These are phyloP conservation scores for Boletellus ananiceps DNA, from an alignment of 768 basidiomycete species.

Conservation along the genomic window DNA sequence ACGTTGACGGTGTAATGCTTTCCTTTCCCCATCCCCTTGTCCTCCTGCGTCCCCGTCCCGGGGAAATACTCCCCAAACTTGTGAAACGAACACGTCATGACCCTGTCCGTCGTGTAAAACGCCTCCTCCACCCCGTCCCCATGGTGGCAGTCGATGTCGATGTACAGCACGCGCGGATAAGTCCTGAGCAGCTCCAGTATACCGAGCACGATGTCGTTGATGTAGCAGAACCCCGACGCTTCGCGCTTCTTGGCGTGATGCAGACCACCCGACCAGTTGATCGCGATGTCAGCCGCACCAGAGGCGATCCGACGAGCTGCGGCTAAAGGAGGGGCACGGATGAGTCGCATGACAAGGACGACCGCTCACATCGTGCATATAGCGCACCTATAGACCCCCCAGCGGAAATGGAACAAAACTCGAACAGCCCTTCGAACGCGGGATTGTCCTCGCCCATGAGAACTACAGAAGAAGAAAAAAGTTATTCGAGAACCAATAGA, in stretches of 20 bases:
- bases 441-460: slow-evolving; percentile 91
- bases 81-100: slow-evolving; percentile 97
- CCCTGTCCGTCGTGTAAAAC: slow-evolving; percentile 94
- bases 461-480: slow-evolving; percentile 27
- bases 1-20: slow-evolving; percentile 90
- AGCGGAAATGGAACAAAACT: slow-evolving; percentile 95
- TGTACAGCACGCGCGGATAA: slow-evolving; percentile 85
- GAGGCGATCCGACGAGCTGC: slow-evolving; percentile 77
- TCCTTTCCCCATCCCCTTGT: slow-evolving; percentile 78
- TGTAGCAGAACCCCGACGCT: slow-evolving; percentile 97
- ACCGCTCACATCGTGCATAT: not conserved
- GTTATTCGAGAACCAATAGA: not conserved
- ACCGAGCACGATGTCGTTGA: slow-evolving; percentile 95
- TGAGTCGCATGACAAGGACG: not conserved
- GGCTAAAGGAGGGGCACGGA: slow-evolving; percentile 29
- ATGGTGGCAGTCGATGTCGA: slow-evolving; percentile 98
- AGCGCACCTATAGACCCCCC: slow-evolving; percentile 86
- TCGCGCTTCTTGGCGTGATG: slow-evolving; percentile 99
- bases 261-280: slow-evolving; percentile 97
- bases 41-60: slow-evolving; percentile 77
- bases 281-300: slow-evolving; percentile 76
- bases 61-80: slow-evolving; percentile 88
- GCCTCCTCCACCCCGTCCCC: slow-evolving; percentile 99
- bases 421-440: slow-evolving; percentile 92
- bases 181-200: slow-evolving; percentile 89